Evolutionary conservation across 139 green algal genomes (phyloP), one percentile per base, ranked within the genome.

Genomic region (Protoeuglena noctilucae): DNA sequence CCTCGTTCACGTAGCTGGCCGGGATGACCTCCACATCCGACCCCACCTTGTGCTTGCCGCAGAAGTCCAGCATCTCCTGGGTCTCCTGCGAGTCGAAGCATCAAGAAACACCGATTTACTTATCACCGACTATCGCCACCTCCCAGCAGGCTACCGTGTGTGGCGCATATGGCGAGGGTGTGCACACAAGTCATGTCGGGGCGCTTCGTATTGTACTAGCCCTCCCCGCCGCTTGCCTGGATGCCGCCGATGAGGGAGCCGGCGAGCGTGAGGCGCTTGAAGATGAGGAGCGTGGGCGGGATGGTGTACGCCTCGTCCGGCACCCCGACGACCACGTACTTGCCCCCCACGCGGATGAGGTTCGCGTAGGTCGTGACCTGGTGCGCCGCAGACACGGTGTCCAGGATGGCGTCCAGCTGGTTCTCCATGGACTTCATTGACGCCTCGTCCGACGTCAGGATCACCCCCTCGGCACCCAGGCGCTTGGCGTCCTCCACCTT

Each of bases 11-110:
- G 30, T 79, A 67, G 16, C 66, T 28, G 16, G 74, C 57, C 1
- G 7, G 4, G 39, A 73, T 58, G 14, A 24, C 41, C 47, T 73
- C 65, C 17, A 69, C 60, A 47, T 77, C 58, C 27, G 58, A 75
- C 28, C 55, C 58, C 17, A 50, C 23, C 57, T 63, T 62, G 24
- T 90, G 57, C 65, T 87, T 29, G 2, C 28, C 73, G 39, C 75
- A 86, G 56, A 86, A 85, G 50, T 90, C 70, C 23, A 85, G 58
- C 76, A 85, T 81, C 53, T 84, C 78, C 58, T 90, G 81, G 3
- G 79, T 88, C 68, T 90, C 69, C 39, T n/a, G n/a, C n/a, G n/a
- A n/a, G n/a, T n/a, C n/a, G n/a, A n/a, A n/a, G n/a, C n/a, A n/a
- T n/a, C n/a, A n/a, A n/a, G n/a, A n/a, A n/a, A n/a, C n/a, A n/a